Base-by-base conservation (phyloP, 441 rosid genomes). In the Flueggea neowawraea region DNA sequence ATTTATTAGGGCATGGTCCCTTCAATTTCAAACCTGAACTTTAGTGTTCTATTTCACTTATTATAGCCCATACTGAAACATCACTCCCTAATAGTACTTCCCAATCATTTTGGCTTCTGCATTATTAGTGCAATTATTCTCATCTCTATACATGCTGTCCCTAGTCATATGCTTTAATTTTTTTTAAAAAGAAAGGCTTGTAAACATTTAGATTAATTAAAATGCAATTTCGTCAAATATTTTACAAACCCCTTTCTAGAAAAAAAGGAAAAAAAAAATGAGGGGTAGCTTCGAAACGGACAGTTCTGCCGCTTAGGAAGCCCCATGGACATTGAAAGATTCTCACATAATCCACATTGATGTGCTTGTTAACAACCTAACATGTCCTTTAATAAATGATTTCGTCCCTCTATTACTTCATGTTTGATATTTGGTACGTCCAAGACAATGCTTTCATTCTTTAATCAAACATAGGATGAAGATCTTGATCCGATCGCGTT, bases 291-390 rank as follows among this genome's bases (percentile, higher is more conserved):
- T 47, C 54, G 36, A 55, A 65, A 55, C 6, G 28, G 57, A 52
- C 22, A 57, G 63, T 55, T 59, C 41, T 4, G 48, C 16, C 57
- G 10, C 31, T 15, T 22, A 33, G 56, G 55, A 33, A 59, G 45
- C 53, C 67, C 52, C 72, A 60, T 69, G 66, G 51, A 10, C 53
- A 15, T 62, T 60, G 41, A 32, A 63, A 69, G 65, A 57, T 63
- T 62, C 66, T 56, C 33, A 12, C n/a, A 49, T 36, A 33, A 53
- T 36, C 54, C 2, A 22, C 59, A 41, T 57, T 33, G 52, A 50
- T 59, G 54, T 60, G 60, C 28, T 60, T 43, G 45, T 43, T 43
- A 43, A 6, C 45, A 43, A 43, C 8, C 45, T 43, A 43, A 43
- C 12, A 43, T 43, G 12, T 6, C 45, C 45, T 43, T 43, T 43